Evolutionary conservation across 495 filamentous ascomycete species (phyloP).

Genomic region (Aspergillus sparsus): DNA sequence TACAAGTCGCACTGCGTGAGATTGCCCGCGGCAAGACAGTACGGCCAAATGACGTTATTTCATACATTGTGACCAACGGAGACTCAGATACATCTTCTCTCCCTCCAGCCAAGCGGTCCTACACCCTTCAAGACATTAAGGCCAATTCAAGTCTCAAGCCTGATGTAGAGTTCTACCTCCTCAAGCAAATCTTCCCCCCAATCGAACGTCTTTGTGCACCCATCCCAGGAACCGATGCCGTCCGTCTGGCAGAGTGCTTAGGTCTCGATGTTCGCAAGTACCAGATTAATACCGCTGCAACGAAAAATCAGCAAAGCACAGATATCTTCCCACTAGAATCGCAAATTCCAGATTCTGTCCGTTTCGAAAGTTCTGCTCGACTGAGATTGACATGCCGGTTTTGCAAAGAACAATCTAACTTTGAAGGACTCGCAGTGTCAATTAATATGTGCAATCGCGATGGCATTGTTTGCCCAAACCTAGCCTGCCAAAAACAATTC

Average conservation of each 20-base stretch:
- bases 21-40: slow-evolving; percentile 83
- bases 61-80: slow-evolving; percentile 87
- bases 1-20: slow-evolving; percentile 88
- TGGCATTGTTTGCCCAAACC: slow-evolving; percentile 72
- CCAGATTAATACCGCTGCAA: slow-evolving; percentile 62
- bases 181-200: slow-evolving; percentile 97
- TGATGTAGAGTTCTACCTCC: slow-evolving; percentile 93
- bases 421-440: slow-evolving; percentile 68
- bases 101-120: slow-evolving; percentile 80
- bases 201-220: slow-evolving; percentile 97
- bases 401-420: slow-evolving; percentile 71
- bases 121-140: slow-evolving; percentile 79
- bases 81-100: slow-evolving; percentile 65
- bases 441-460: slow-evolving; percentile 61
- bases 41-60: slow-evolving; percentile 91
- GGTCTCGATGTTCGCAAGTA: slow-evolving; percentile 91
- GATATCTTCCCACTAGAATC: slow-evolving; percentile 85
- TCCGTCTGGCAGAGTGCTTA: slow-evolving; percentile 86
- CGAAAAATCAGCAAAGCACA: slow-evolving; percentile 52
- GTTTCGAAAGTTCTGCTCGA: slow-evolving; percentile 77
- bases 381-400: slow-evolving; percentile 75
- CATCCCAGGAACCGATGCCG: slow-evolving; percentile 85
- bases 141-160: slow-evolving; percentile 70
- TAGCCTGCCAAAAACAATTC: slow-evolving; percentile 61
- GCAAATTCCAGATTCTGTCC: slow-evolving; percentile 80